Evolutionary conservation across 2,329 filamentous ascomycete genomes (phyloP).

Genomic region (Exophiala lecanii-corni): DNA sequence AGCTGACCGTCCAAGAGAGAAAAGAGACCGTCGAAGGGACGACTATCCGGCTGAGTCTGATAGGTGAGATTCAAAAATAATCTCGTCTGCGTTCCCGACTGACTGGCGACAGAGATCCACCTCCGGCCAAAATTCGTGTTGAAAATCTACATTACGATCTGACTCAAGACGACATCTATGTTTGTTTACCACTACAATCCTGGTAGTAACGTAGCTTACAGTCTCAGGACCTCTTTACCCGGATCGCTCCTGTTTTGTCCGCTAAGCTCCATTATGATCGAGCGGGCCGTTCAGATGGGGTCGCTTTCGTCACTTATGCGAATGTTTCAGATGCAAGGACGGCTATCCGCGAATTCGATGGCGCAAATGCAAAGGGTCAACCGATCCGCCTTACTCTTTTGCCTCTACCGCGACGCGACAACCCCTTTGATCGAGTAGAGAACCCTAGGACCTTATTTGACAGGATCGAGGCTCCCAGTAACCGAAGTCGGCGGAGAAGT

Average conservation of each 20-base stretch:
- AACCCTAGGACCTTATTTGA: constrained; percentile 62
- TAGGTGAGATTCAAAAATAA: constrained; percentile 29
- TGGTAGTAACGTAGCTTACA: constrained; percentile 11
- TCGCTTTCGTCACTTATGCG: constrained; percentile 78
- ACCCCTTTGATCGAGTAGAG: constrained; percentile 48
- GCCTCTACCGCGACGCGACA: constrained; percentile 44
- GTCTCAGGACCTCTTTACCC: constrained; percentile 68
- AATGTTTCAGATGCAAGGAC: constrained; percentile 64
- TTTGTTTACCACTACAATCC: constrained; percentile 39
- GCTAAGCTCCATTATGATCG: constrained; percentile 78
- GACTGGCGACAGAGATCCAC: constrained; percentile 42
- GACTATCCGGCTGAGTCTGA: constrained; percentile 40
- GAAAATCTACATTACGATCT: constrained; percentile 93
- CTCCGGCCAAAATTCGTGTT: constrained; percentile 69
- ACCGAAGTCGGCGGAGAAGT: constrained; percentile 37
- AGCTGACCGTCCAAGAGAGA: constrained; percentile 14
- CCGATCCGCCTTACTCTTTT: constrained; percentile 72
- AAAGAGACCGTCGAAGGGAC: constrained; percentile 17
- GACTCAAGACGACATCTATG: constrained; percentile 75
- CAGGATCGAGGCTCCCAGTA: constrained; percentile 48
- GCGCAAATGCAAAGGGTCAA: constrained; percentile 84
- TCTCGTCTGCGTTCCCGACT: constrained; percentile 22
- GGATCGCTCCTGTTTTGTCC: constrained; percentile 67
- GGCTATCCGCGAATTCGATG: constrained; percentile 77
- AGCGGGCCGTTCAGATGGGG: constrained; percentile 79